phyloP scores from a whole-genome alignment of 139 green algal genomes.

The Mychonastes homosphaera region DNA sequence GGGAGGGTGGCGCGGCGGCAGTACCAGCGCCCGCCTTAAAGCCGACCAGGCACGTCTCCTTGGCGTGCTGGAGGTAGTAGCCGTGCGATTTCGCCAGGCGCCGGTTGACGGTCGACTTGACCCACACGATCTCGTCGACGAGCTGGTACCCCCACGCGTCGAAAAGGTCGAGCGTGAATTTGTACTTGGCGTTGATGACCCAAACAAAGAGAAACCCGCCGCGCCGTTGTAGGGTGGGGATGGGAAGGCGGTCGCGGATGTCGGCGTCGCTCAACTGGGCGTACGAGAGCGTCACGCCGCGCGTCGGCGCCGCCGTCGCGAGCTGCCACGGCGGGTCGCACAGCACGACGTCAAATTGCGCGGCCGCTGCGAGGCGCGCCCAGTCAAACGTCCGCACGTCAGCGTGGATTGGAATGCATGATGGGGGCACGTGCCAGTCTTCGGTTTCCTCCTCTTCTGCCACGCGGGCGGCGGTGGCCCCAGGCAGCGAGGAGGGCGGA shows the following conservation, averaged over 20 bases:
- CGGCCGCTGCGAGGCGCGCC: constrained; percentile 33
- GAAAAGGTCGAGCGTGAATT: constrained; percentile 81
- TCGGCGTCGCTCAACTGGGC: constrained; percentile 65
- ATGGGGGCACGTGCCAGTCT: constrained; percentile 77
- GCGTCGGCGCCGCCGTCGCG: constrained; percentile 84
- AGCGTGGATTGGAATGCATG: constrained; percentile 83
- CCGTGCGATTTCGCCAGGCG: constrained; percentile 86
- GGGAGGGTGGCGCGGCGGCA: background rate
- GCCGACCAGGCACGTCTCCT: constrained; percentile 81
- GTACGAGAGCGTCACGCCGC: constrained; percentile 84
- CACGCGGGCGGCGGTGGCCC: constrained; percentile 14
- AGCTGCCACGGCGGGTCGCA: constrained; percentile 95
- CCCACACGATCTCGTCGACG: constrained; percentile 93
- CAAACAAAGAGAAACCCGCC: constrained; percentile 83
- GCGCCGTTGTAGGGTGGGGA: constrained; percentile 63
- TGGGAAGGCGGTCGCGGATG: constrained; percentile 69
- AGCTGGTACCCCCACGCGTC: constrained; percentile 83
- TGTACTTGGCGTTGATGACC: constrained; percentile 95
- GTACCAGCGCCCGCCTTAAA: constrained; percentile 14
- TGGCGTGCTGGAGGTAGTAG: constrained; percentile 93
- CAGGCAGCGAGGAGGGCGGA: too few relatives aligned
- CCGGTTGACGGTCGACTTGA: constrained; percentile 88
- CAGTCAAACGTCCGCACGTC: constrained; percentile 89
- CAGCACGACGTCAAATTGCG: constrained; percentile 73
- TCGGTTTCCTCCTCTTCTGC: constrained; percentile 66